Conservation (phyloP, 192 early-diverging fungal species). For the Linnemannia exigua region DNA sequence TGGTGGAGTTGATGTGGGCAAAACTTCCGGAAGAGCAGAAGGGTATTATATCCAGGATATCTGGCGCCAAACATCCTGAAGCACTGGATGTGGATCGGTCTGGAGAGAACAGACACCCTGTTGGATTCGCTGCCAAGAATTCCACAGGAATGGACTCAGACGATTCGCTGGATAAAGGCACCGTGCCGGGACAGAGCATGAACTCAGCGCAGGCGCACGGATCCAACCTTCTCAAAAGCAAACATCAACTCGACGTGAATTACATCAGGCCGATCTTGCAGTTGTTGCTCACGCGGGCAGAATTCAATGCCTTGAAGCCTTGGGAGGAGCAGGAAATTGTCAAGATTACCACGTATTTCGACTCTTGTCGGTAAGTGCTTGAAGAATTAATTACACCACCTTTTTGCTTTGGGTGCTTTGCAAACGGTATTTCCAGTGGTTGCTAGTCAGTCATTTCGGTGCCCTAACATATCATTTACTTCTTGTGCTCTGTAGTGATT, state of each 20-base stretch:
- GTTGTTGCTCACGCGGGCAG: slow-evolving; percentile 33
- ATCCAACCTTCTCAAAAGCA: not conserved
- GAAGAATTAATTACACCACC: not conserved
- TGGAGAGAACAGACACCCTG: not conserved
- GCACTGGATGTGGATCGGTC: not conserved
- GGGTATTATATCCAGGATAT: slow-evolving; percentile 9
- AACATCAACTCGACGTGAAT: slow-evolving; percentile 11
- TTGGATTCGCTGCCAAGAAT: too few species aligned
- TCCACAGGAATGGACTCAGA: not conserved
- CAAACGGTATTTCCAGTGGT: too few species aligned
- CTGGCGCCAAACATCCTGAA: not conserved
- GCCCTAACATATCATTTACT: not conserved
- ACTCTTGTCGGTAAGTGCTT: slow-evolving; percentile 18
- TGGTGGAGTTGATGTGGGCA: not conserved
- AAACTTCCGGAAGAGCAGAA: slow-evolving; percentile 1
- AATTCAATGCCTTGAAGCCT: slow-evolving; percentile 21
- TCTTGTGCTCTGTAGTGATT: not conserved
- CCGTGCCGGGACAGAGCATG: not conserved
- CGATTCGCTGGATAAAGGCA: not conserved
- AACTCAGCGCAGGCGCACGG: not conserved
- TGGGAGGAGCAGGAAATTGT: slow-evolving; percentile 34
- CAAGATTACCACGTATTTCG: slow-evolving; percentile 28
- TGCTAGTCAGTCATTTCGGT: not conserved
- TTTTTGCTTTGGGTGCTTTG: not conserved
- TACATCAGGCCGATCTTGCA: slow-evolving; percentile 22